phyloP scores from a whole-genome alignment of 2,329 filamentous ascomycete species.

The Elsinoe australis region DNA sequence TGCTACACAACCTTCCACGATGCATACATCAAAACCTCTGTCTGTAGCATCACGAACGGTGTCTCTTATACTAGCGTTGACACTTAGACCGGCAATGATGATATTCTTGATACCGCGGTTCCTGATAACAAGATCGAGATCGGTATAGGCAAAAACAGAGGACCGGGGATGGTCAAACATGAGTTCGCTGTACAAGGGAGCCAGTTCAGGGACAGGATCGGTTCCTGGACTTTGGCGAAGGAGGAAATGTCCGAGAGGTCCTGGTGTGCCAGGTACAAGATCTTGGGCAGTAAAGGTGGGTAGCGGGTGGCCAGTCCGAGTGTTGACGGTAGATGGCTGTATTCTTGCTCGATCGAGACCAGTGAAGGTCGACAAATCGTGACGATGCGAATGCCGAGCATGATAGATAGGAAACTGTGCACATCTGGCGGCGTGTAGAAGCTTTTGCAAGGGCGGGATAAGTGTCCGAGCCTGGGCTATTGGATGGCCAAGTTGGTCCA shows the following conservation, averaged over 20 bases:
- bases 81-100: slow-evolving; percentile 14
- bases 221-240: slow-evolving; percentile 10
- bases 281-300: slow-evolving; percentile 10
- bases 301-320: neutral
- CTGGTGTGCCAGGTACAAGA: slow-evolving; percentile 13
- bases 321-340: neutral
- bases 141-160: slow-evolving; percentile 15
- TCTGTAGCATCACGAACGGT: slow-evolving; percentile 14
- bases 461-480: slow-evolving; percentile 12
- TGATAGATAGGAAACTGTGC: slow-evolving; percentile 13
- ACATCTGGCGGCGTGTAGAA: slow-evolving; percentile 6
- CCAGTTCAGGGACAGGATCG: slow-evolving; percentile 13
- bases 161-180: slow-evolving; percentile 13
- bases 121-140: slow-evolving; percentile 12
- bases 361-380: slow-evolving; percentile 15
- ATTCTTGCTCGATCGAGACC: slow-evolving; percentile 4
- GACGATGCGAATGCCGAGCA: slow-evolving; percentile 14
- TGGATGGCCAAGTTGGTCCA: slow-evolving; percentile 12
- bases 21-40: slow-evolving; percentile 3
- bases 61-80: slow-evolving; percentile 12
- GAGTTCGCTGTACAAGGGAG: slow-evolving; percentile 11
- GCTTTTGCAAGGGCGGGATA: slow-evolving; percentile 3
- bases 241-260: slow-evolving; percentile 14
- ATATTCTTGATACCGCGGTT: slow-evolving; percentile 13
- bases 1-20: slow-evolving; percentile 11